Evolutionary conservation across 2,329 filamentous ascomycete species (phyloP).

Genomic region (Thielaviopsis populi): DNA sequence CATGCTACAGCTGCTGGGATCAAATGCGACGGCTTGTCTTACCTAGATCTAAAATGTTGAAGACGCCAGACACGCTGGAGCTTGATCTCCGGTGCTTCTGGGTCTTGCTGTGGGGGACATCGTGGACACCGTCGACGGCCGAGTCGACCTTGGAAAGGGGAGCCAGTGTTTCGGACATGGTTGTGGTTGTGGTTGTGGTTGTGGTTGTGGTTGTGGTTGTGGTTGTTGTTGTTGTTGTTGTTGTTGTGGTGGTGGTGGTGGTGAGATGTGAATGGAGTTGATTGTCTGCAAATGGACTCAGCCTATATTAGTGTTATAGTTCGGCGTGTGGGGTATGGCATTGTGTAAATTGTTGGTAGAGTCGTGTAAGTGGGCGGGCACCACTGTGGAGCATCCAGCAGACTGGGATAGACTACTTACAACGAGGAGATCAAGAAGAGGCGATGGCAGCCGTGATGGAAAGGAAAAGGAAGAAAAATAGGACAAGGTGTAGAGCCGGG

Average conservation of each 20-base stretch:
- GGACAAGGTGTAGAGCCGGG: not conserved
- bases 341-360: not conserved
- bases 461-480: not conserved
- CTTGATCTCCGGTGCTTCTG: constrained; percentile 53
- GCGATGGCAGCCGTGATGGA: not conserved
- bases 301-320: not conserved
- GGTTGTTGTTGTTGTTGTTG: constrained; percentile 18
- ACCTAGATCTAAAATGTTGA: constrained; percentile 77
- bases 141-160: constrained; percentile 83
- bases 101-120: constrained; percentile 24
- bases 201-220: not conserved
- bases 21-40: constrained; percentile 25
- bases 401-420: not conserved
- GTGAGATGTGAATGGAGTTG: not conserved
- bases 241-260: not conserved
- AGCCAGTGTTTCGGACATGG: constrained; percentile 27
- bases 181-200: constrained; percentile 17
- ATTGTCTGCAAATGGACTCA: not conserved
- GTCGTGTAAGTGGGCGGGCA: constrained; percentile 5
- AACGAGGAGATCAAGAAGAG: not conserved
- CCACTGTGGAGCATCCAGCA: not conserved
- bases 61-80: constrained; percentile 51
- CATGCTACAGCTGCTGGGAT: not conserved
- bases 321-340: not conserved
- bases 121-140: constrained; percentile 57